Evolutionary conservation across 2,329 filamentous ascomycete genomes (phyloP).

Genomic region (Claviceps cyperi): DNA sequence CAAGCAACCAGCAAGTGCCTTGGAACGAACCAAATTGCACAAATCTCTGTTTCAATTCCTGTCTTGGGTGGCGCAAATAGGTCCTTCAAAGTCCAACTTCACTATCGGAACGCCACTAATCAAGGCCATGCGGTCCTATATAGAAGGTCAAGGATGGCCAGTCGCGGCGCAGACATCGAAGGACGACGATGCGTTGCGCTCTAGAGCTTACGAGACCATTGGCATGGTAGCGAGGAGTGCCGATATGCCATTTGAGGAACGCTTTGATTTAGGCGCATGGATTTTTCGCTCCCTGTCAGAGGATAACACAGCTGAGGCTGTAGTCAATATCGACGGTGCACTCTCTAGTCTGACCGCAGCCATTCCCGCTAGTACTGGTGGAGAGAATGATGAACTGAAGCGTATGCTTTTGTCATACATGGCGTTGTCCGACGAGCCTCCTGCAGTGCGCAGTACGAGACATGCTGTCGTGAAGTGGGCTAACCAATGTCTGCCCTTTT

Average conservation of each 20-base stretch:
- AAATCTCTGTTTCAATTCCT: conserved; percentile 75
- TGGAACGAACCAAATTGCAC: conserved; percentile 68
- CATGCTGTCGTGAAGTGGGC: conserved; percentile 80
- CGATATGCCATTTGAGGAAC: conserved; percentile 36
- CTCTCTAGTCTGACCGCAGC: conserved; percentile 55
- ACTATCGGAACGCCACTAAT: conserved; percentile 56
- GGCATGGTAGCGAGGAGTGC: conserved; percentile 62
- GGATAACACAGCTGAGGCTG: conserved; percentile 61
- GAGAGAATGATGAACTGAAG: conserved; percentile 22
- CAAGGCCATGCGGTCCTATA: conserved; percentile 53
- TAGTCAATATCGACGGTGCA: conserved; percentile 79
- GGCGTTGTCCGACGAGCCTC: conserved; percentile 31
- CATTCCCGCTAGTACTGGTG: conserved; percentile 21
- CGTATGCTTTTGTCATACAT: conserved; percentile 55
- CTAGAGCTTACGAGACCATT: conserved; percentile 80
- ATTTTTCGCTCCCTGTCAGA: conserved; percentile 71
- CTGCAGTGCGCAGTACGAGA: conserved; percentile 56
- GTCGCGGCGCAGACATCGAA: conserved; percentile 40
- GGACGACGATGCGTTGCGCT: conserved; percentile 53
- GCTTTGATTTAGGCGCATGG: conserved; percentile 50
- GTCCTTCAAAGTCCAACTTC: conserved; percentile 42
- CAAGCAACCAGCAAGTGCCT: conserved; percentile 32
- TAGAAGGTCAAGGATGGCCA: conserved; percentile 76
- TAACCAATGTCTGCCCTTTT: conserved; percentile 72
- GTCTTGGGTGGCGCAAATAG: conserved; percentile 71